Conservation (phyloP, 108 stramenopile genomes). For the Nannochloropsis salina region DNA sequence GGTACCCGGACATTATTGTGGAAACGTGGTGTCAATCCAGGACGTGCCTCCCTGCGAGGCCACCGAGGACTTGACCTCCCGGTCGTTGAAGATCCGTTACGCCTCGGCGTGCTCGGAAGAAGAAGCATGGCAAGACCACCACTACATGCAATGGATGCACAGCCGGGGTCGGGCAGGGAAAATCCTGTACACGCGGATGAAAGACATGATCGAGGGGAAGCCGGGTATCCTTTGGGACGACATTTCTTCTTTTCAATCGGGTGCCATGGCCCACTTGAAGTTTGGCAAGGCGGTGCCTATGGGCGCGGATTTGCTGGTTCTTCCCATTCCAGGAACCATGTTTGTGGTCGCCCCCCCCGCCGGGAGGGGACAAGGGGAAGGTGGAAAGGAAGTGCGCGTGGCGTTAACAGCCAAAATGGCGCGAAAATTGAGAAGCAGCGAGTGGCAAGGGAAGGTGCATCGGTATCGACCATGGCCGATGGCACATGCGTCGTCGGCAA, state of each 20-base stretch:
- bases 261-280: neutral
- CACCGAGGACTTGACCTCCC: neutral
- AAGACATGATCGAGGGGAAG: neutral
- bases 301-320: neutral
- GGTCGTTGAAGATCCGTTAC: neutral
- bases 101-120: neutral
- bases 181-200: neutral
- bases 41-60: neutral
- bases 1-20: neutral
- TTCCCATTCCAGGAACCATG: constrained; percentile 17
- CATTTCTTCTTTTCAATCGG: neutral
- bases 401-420: neutral
- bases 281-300: neutral
- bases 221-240: neutral
- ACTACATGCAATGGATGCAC: neutral
- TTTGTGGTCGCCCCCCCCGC: neutral
- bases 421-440: neutral
- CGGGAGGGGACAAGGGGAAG: neutral
- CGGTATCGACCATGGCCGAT: neutral
- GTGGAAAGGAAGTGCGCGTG: neutral
- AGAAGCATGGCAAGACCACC: constrained; percentile 7
- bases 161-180: neutral
- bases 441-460: constrained; percentile 17
- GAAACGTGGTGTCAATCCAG: constrained; percentile 12
- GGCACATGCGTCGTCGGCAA: neutral